phyloP scores from a whole-genome alignment of 306 rosid species.

The Castanea sativa region DNA sequence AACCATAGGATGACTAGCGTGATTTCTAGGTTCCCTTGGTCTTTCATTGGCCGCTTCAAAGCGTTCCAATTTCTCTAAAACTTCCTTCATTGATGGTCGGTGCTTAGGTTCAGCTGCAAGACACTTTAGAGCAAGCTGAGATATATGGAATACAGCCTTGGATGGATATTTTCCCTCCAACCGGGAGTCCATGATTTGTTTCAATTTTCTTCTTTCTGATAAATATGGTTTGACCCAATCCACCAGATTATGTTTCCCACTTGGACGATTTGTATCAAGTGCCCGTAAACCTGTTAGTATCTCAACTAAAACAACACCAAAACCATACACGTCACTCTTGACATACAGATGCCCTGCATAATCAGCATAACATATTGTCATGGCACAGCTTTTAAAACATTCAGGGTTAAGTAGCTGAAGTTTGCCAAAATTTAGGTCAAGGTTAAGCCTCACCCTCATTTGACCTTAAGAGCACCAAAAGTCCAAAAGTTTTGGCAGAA shows the following conservation, averaged over 20 bases:
- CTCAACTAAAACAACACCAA: slow-evolving; percentile 91
- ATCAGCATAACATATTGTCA: slow-evolving; percentile 6
- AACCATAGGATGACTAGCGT: slow-evolving; percentile 29
- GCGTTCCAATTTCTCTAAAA: slow-evolving; percentile 61
- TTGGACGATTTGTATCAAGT: slow-evolving; percentile 69
- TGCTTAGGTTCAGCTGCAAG: slow-evolving; percentile 73
- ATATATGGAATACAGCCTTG: slow-evolving; percentile 69
- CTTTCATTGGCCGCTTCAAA: slow-evolving; percentile 52
- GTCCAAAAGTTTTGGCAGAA: background rate
- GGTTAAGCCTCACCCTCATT: background rate
- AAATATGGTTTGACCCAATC: slow-evolving; percentile 84
- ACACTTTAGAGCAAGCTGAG: slow-evolving; percentile 71
- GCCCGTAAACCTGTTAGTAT: slow-evolving; percentile 74
- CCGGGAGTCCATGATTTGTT: slow-evolving; percentile 63
- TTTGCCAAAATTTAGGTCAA: background rate
- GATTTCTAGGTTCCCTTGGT: slow-evolving; percentile 42
- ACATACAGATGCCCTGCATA: slow-evolving; percentile 79
- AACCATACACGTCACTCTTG: slow-evolving; percentile 90
- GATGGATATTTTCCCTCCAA: slow-evolving; percentile 74
- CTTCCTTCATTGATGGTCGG: slow-evolving; percentile 86
- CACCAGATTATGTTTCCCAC: slow-evolving; percentile 55
- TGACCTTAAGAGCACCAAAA: slow-evolving; percentile 3
- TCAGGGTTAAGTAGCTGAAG: background rate
- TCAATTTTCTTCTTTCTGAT: slow-evolving; percentile 66
- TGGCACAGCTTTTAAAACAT: background rate